Percentiles rank a stretch among this genome's conserved stretches.
Conservation (phyloP, 768 basidiomycete species). For the Jaapia argillacea region DNA sequence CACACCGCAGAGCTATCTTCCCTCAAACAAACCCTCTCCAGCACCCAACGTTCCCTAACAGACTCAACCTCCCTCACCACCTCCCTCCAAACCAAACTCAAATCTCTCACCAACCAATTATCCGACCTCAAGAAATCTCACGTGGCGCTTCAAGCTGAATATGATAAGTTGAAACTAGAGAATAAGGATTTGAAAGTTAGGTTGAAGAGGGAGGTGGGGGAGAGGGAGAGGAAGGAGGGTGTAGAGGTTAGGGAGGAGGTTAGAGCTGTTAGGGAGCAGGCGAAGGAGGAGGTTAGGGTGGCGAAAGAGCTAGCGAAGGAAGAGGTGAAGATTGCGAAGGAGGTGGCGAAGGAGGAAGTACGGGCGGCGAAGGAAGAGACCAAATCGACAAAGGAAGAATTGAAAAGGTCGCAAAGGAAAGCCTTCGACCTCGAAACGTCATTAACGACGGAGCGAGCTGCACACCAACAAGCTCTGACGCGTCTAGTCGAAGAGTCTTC, state of each 20-base stretch:
- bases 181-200: conserved; percentile 41
- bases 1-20: too few relatives aligned
- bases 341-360: conserved; percentile 22
- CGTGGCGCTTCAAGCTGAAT: conserved; percentile 47
- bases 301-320: conserved; percentile 2
- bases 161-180: conserved; percentile 39
- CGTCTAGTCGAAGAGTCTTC: too few relatives aligned
- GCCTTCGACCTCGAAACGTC: too few relatives aligned
- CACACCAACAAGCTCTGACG: too few relatives aligned
- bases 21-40: too few relatives aligned
- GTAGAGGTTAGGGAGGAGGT: conserved; percentile 66
- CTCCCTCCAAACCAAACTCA: too few relatives aligned
- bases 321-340: conserved; percentile 37
- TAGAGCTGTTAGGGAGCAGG: conserved; percentile 53
- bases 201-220: conserved; percentile 34
- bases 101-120: conserved; percentile 44
- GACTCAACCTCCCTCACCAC: too few relatives aligned
- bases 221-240: conserved; percentile 29
- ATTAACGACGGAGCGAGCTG: too few relatives aligned
- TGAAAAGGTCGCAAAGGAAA: too few relatives aligned
- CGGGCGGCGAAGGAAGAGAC: too few relatives aligned
- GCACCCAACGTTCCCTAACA: too few relatives aligned
- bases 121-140: conserved; percentile 49
- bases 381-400: too few relatives aligned
- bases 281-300: conserved; percentile 29